These are phyloP conservation scores for Ichthyophthirius multifiliis DNA, from an alignment of 169 alveolate genomes.

Conservation along the genomic window DNA sequence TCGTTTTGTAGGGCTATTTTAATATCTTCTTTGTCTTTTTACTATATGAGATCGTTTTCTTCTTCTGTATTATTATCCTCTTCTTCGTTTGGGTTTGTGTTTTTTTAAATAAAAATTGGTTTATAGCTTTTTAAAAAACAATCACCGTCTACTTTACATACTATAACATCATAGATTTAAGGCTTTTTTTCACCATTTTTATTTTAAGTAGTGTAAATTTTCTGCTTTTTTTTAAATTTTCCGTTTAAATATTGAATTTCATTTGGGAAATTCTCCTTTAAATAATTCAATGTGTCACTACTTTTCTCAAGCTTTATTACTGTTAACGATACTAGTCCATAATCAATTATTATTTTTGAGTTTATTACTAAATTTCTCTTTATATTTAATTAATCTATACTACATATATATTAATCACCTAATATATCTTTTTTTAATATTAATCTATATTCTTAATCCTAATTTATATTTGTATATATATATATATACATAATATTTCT, in stretches of 20 bases:
- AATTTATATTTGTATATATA: background rate
- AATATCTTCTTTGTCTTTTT: slow-evolving; percentile 21
- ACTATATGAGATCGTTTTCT: background rate
- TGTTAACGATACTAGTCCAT: background rate
- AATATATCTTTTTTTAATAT: background rate
- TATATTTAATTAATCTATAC: background rate
- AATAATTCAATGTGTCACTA: background rate
- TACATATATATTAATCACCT: background rate
- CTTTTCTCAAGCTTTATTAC: background rate
- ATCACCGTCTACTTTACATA: slow-evolving; percentile 15
- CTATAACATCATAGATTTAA: background rate
- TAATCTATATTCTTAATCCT: background rate
- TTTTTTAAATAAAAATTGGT: slow-evolving; percentile 13
- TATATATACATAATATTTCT: too few relatives aligned
- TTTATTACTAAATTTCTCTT: background rate
- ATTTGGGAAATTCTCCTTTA: background rate
- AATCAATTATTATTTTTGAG: background rate
- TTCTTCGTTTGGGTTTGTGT: background rate
- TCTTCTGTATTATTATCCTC: too few relatives aligned
- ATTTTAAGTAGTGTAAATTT: slow-evolving; percentile 8
- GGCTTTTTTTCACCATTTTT: background rate
- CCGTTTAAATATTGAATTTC: background rate
- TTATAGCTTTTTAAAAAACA: slow-evolving; percentile 16
- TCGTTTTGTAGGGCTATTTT: background rate
- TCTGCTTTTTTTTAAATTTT: background rate